phyloP scores from a whole-genome alignment of 768 basidiomycete species.

The Mycena rebaudengoi region DNA sequence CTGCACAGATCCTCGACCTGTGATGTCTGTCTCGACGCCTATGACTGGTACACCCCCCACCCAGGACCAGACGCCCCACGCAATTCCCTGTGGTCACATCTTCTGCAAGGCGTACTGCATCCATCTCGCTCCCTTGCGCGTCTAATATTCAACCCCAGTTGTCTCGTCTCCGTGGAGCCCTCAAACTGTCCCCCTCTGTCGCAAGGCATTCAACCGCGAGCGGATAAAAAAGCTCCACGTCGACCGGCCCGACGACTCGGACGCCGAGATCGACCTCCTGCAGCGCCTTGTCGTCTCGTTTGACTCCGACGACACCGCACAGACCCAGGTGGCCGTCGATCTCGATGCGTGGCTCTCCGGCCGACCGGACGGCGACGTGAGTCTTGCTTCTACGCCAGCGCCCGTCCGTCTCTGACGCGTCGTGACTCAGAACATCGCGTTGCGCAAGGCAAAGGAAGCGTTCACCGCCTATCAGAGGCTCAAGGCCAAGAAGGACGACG shows the following conservation, averaged over 20 bases:
- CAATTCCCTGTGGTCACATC: slow-evolving; percentile 80
- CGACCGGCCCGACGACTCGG: slow-evolving; percentile 52
- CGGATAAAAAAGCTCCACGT: slow-evolving; percentile 75
- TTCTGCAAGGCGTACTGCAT: slow-evolving; percentile 72
- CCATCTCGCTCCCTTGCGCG: slow-evolving; percentile 12
- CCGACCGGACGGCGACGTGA: slow-evolving; percentile 49
- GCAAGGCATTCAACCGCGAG: slow-evolving; percentile 64
- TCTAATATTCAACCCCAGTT: slow-evolving; percentile 45
- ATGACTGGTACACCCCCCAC: slow-evolving; percentile 58
- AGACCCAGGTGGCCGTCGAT: slow-evolving; percentile 51
- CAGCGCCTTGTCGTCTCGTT: slow-evolving; percentile 48
- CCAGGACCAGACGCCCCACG: slow-evolving; percentile 64
- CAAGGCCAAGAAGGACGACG: slow-evolving; percentile 10
- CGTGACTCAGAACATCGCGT: slow-evolving; percentile 28
- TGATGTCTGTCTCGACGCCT: slow-evolving; percentile 78
- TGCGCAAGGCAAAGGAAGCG: slow-evolving; percentile 40
- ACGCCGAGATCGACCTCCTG: slow-evolving; percentile 48
- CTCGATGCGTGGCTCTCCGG: slow-evolving; percentile 60
- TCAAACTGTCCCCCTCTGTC: slow-evolving; percentile 72
- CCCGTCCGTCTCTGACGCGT: slow-evolving; percentile 16
- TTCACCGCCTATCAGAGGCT: slow-evolving; percentile 15
- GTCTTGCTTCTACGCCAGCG: slow-evolving; percentile 17
- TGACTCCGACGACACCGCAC: slow-evolving; percentile 47
- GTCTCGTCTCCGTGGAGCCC: slow-evolving; percentile 59
- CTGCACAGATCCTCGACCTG: slow-evolving; percentile 77